Base-by-base conservation (phyloP, 495 filamentous ascomycete genomes). In the Bathelium albidoporum region DNA sequence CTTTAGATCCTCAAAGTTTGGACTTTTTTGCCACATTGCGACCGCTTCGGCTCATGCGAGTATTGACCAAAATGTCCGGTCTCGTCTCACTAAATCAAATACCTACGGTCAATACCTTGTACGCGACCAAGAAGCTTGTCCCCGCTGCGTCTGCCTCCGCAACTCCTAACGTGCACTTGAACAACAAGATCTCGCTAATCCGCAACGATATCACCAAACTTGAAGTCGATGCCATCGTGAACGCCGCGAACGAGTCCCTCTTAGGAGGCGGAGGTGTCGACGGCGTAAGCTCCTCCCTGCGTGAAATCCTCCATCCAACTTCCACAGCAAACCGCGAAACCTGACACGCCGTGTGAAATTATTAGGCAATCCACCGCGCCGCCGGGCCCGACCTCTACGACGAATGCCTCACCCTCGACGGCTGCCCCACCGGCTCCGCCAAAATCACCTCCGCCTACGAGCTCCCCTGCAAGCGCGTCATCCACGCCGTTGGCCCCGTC, bases 401-500 rank as follows among this genome's bases (percentile, higher is more conserved):
- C 9, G 94, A 91, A 73, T 97, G 94, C 73, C 68, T 73, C 32
- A 77, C 65, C 0, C 80, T 95, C 3, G 65, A 77, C 52, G 89
- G 89, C 49, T 97, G 92, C 72, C 68, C 77, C 9, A 91, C 89
- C 0, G 94, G 94, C 61, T 76, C 79, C 31, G 89, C 93, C 59
- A 94, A 93, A 70, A 92, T 95, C 69, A 96, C 94, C 0, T 70
- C 75, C 52, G 92, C 83, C 3, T 92, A 91, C 75, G 66, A 82
- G 0, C 78, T 98, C 4, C 90, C 89, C 10, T 87, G 82, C 73
- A 80, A 83, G 58, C 85, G 85, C 61, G 81, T 97, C 24, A 95
- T 97, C 59, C 94, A 97, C 71, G 81, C 94, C 41, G 94, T 97
- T 1, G 94, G 94, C 0, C 93, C 93, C 2, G 73, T 95, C n/a